A percentile compares a stretch with the other conserved stretches of the same genome.
Conservation (phyloP, 345 rosid genomes). For the Iberis pinnata region DNA sequence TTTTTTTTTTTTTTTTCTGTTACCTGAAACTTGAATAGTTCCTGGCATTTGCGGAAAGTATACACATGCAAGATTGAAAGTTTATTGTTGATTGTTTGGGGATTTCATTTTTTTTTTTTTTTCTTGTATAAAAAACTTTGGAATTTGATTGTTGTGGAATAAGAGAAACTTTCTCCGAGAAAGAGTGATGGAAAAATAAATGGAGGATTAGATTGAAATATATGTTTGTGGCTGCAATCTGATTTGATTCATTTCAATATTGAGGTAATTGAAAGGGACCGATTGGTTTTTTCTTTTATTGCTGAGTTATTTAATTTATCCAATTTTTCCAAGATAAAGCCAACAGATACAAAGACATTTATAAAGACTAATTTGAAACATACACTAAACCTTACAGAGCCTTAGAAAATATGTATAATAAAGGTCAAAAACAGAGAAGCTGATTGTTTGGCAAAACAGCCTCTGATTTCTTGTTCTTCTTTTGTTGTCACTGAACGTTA, state of each 20-base stretch:
- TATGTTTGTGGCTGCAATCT: constrained; percentile 43
- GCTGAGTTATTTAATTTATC: too few species aligned
- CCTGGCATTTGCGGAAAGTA: constrained; percentile 63
- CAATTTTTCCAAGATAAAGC: too few species aligned
- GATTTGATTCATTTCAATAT: constrained; percentile 11
- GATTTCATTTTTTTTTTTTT: not conserved
- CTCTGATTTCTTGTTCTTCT: too few species aligned
- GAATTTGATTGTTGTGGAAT: constrained; percentile 13
- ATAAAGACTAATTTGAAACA: too few species aligned
- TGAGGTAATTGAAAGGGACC: constrained; percentile 38
- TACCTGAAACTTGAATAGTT: constrained; percentile 84
- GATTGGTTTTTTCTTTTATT: constrained; percentile 1
- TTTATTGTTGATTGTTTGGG: not conserved
- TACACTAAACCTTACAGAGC: too few species aligned
- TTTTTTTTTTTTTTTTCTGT: constrained; percentile 2
- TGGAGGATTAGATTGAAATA: constrained; percentile 38
- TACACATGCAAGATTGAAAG: constrained; percentile 2
- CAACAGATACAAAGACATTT: too few species aligned
- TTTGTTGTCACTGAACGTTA: too few species aligned
- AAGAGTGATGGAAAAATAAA: constrained; percentile 2
- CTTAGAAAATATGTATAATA: too few species aligned
- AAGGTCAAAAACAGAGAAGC: too few species aligned
- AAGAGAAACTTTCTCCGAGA: constrained; percentile 27
- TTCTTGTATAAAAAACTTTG: not conserved
- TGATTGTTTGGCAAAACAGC: too few species aligned